A percentile compares a stretch with the other conserved stretches of the same genome.
phyloP scores from a whole-genome alignment of 805 yeast genomes.

The Candida suzukii region DNA sequence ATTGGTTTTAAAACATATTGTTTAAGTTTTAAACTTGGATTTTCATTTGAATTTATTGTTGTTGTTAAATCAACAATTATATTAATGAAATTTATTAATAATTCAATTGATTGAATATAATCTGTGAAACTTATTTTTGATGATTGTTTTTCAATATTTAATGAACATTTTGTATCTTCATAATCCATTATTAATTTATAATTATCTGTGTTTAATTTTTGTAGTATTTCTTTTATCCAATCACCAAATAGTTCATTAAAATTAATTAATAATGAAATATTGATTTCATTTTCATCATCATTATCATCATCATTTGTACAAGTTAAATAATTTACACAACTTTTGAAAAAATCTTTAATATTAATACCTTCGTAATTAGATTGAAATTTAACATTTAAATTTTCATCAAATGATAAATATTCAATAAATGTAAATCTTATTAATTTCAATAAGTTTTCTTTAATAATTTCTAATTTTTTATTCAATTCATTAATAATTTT shows the following conservation, averaged over 20 bases:
- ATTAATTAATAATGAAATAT: constrained; percentile 8
- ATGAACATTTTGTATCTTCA: constrained; percentile 1
- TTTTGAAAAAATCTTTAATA: constrained; percentile 12
- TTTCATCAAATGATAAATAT: constrained; percentile 10
- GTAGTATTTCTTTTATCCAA: constrained; percentile 13
- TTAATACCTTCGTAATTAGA: constrained; percentile 6
- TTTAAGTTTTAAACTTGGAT: constrained; percentile 11
- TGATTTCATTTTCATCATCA: constrained; percentile 3
- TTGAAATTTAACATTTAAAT: constrained; percentile 6
- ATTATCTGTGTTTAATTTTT: constrained; percentile 8
- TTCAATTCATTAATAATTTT: constrained; percentile 5
- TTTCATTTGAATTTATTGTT: constrained; percentile 1
- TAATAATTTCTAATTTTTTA: not conserved
- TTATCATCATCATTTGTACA: constrained; percentile 1
- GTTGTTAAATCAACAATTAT: constrained; percentile 8
- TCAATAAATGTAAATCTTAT: constrained; percentile 5
- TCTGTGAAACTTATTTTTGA: not conserved
- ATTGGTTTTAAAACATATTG: constrained; percentile 12
- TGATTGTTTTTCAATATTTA: constrained; percentile 2
- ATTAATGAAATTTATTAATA: constrained; percentile 17
- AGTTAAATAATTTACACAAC: constrained; percentile 6
- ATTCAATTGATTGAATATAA: constrained; percentile 13
- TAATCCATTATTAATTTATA: constrained; percentile 3
- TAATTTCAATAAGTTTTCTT: constrained; percentile 3
- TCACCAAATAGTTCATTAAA: constrained; percentile 16